Evolutionary conservation across 352 stramenopile species (phyloP), one percentile per base, ranked within the genome.

Genomic region (Phytophthora capsici): DNA sequence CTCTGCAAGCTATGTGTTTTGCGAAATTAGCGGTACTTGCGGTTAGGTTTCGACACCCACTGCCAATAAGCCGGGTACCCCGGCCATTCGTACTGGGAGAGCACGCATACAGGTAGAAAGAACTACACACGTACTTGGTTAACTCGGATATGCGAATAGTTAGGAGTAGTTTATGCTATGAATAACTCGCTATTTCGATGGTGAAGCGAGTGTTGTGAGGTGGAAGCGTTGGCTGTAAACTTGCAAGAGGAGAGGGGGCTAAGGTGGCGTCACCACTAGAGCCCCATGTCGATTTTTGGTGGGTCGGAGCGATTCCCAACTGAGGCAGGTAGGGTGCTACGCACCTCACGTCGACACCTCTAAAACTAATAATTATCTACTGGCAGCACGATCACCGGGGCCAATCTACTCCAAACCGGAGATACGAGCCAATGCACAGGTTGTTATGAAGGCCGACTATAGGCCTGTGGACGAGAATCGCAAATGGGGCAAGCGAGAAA

Each of bases 401-500:
- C 86, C 86, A 5, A 87, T 94, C 51, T 94, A 94, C 56, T 68
- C 72, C 37, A 84, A 80, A 6, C 73, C 79, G 10, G 80, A 91
- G 43, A 55, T 82, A 43, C 79, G 84, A 9, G 63, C 73, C 43
- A 89, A 86, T 63, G 75, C 77, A 36, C 76, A 81, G 41, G 82
- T 87, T 36, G 79, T 92, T 26, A 91, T 94, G 76, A 90, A 90
- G 65, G 64, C 64, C 30, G 86, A 94, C 56, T 88, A 78, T 50
- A 71, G 77, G 32, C 80, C 82, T 3, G 71, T 91, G 20, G 84
- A 93, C 56, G 82, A 91, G 55, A 78, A 56, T 20, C 73, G 63
- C 10, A 85, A 85, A 45, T 91, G 84, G 78, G 84, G 83, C 23
- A 91, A 90, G 53, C 86, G 86, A 20, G 82, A 94, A 56, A 92